A percentile compares a stretch with the other conserved stretches of the same genome.
Evolutionary conservation across 805 yeast genomes (phyloP).

Genomic region (Candida awuae): DNA sequence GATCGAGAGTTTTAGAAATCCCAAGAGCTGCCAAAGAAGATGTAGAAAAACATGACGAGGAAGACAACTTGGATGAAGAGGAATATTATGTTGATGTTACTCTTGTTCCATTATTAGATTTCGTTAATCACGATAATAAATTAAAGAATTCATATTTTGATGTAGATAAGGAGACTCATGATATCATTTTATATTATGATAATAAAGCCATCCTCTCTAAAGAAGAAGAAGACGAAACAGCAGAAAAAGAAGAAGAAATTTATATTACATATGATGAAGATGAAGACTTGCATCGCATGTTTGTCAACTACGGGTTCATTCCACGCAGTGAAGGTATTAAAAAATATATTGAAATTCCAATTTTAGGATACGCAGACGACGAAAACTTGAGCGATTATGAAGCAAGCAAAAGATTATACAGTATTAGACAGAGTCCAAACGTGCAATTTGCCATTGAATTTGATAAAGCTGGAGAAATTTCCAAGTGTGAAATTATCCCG

Average conservation of each 20-base stretch:
- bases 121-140: conserved; percentile 50
- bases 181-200: conserved; percentile 34
- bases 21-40: conserved; percentile 33
- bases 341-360: conserved; percentile 30
- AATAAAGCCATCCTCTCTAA: too few relatives aligned
- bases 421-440: conserved; percentile 32
- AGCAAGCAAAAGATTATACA: conserved; percentile 19
- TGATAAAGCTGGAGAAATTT: conserved; percentile 14
- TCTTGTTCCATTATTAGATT: conserved; percentile 60
- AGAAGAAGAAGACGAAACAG: not conserved
- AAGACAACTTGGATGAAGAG: conserved; percentile 20
- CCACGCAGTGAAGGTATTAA: conserved; percentile 25
- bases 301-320: conserved; percentile 39
- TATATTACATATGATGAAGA: conserved; percentile 38
- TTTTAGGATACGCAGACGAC: conserved; percentile 24
- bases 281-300: conserved; percentile 36
- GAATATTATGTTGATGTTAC: conserved; percentile 45
- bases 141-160: conserved; percentile 51
- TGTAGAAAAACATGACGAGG: conserved; percentile 7
- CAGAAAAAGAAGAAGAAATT: conserved; percentile 26
- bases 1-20: conserved; percentile 57
- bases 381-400: conserved; percentile 10
- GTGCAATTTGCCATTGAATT: conserved; percentile 31
- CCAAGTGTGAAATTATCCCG: conserved; percentile 22
- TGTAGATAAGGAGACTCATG: conserved; percentile 38